Base-by-base conservation (phyloP, 345 rosid species). In the Aquilaria malaccensis region DNA sequence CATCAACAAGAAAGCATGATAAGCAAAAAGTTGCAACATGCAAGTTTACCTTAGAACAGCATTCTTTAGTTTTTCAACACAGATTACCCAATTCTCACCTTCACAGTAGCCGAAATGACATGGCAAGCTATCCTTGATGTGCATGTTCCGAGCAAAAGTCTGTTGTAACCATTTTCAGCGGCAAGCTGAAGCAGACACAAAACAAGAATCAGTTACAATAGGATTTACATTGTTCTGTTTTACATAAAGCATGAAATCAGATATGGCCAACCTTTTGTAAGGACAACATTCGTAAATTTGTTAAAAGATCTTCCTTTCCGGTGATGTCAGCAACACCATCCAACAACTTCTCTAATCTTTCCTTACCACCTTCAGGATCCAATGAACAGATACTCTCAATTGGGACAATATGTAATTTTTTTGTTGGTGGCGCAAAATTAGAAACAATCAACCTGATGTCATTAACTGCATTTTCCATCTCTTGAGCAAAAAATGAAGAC, bases 101-200 rank as follows among this genome's bases (percentile, higher is more conserved):
- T 93, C 58, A 84, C 94, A 15, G 90, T 89, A 47, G 94, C 91
- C 10, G 97, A 55, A 74, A 94, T 74, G 55, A 90, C 95, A 77
- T 87, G 87, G 66, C 84, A 81, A 70, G 99, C 97, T 62, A 93
- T 77, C 72, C 86, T 89, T 30, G 99, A 90, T 14, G 85, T 86
- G 79, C 90, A 89, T 1, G 84, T 66, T 69, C 97, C 99, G 0
- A 90, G 64, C 48, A 87, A 61, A 58, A 94, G 64, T 74, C 88
- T 87, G 67, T 71, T 87, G 83, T 80, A 94, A 13, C 96, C 95
- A 67, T 79, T 72, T 72, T 83, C 86, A 58, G 80, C 71, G 13
- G 97, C 97, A 73, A 79, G 76, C 97, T 93, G 68, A 55, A 72
- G 54, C 41, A 60, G 41, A 15, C 46, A 52, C 13, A 69, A n/a